A percentile compares a stretch with the other conserved stretches of the same genome.
These are phyloP conservation scores for Malassezia pachydermatis DNA, from an alignment of 1,284 basidiomycete genomes.

Conservation along the genomic window DNA sequence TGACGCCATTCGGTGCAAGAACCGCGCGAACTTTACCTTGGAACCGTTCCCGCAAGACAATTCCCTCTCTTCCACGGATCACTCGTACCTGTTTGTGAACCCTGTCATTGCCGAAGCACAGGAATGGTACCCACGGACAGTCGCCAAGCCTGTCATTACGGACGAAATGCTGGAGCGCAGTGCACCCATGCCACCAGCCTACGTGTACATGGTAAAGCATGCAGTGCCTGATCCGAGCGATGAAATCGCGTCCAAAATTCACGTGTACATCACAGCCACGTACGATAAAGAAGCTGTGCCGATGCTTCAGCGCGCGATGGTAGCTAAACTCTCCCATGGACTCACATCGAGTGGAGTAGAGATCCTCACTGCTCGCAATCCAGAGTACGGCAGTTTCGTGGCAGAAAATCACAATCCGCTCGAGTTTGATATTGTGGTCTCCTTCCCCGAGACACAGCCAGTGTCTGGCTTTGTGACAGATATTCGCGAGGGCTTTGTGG, in stretches of 20 bases:
- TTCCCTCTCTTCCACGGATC: constrained; percentile 7
- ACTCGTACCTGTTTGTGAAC: constrained; percentile 12
- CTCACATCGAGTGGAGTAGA: constrained; percentile 29
- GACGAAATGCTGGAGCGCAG: background rate
- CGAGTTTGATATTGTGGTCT: constrained; percentile 29
- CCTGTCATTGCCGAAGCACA: constrained; percentile 3
- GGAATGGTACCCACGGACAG: constrained; percentile 3
- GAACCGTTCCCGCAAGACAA: background rate
- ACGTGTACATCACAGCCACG: constrained; percentile 29
- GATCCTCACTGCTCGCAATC: constrained; percentile 21
- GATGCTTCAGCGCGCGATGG: constrained; percentile 24
- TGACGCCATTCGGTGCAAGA: constrained; percentile 5
- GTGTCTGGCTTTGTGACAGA: constrained; percentile 27
- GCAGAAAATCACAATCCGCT: constrained; percentile 18
- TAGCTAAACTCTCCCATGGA: constrained; percentile 31
- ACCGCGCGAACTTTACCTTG: constrained; percentile 1
- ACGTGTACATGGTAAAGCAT: constrained; percentile 3
- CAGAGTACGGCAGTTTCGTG: background rate
- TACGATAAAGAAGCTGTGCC: constrained; percentile 28
- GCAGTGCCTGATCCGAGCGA: background rate
- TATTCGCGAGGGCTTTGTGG: constrained; percentile 22
- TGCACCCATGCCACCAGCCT: background rate
- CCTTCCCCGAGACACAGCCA: constrained; percentile 24
- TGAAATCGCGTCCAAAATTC: constrained; percentile 17
- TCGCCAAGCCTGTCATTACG: background rate